Evolutionary conservation across 805 yeast genomes (phyloP).

Genomic region (Saturnispora dispora): DNA sequence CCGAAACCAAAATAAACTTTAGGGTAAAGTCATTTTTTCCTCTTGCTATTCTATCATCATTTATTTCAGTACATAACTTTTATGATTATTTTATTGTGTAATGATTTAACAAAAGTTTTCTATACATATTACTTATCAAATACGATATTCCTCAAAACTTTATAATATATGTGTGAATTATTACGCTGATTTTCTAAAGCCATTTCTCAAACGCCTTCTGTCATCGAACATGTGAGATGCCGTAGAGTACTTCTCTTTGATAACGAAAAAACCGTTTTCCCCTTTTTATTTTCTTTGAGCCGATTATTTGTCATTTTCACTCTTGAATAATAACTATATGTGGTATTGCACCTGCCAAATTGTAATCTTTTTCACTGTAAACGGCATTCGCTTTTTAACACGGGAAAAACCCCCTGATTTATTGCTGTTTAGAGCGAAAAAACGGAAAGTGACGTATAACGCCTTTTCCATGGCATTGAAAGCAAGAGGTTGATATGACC

Average conservation of each 20-base stretch:
- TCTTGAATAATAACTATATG: not conserved
- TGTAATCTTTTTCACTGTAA: not conserved
- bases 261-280: not conserved
- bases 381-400: not conserved
- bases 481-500: not conserved
- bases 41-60: not conserved
- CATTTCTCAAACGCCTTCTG: too few species aligned
- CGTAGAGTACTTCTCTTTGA: not conserved
- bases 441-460: not conserved
- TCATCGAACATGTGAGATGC: not conserved
- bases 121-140: not conserved
- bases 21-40: not conserved
- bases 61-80: not conserved
- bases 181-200: too few species aligned
- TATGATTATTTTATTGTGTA: not conserved
- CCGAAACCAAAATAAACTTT: not conserved
- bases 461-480: not conserved
- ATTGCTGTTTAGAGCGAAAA: not conserved
- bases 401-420: not conserved
- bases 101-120: too few species aligned
- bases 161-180: too few species aligned
- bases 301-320: not conserved
- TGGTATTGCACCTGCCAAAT: not conserved
- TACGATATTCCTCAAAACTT: not conserved
- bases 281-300: not conserved